Base-by-base conservation (phyloP, 192 early-diverging fungal genomes). In the Backusella liffmaniae region DNA sequence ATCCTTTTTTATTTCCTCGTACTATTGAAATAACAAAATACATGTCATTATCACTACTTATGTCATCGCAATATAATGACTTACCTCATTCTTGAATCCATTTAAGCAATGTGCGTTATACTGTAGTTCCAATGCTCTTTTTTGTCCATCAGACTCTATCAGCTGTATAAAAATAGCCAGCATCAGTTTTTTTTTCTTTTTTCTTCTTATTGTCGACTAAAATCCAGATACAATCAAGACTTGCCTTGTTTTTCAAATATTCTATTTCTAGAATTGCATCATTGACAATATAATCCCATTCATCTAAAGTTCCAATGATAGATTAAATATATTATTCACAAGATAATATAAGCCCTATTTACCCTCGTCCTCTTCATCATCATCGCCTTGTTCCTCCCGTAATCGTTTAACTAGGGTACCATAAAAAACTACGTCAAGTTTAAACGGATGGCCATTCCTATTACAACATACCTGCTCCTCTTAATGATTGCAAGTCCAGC, bases 401-500 rank as follows among this genome's bases (percentile, higher is more conserved):
- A 32, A 16, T 42, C 36, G 12, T 46, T n/a, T 15, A 23, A 32
- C 46, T 49, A 49, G 16, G 16, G 5, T 1, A 39, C 12, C 5
- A 5, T 18, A n/a, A 5, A n/a, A 49, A 49, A 49, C n/a, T 4
- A n/a, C 18, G 18, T 6, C 6, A 18, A 18, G 18, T 49, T 49
- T n/a, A 18, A 18, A 49, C 18, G 6, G 15, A 4, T 30, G 0
- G 0, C 46, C 16, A 18, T 49, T 49, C 15, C 12, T 44, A 44
- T 44, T 12, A 44, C 12, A 9, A 59, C 2, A 9, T 59, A 59
- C 56, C 56, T 62, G 23, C 56, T 62, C 56, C 56, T 62, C 56
- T 62, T 29, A 62, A 62, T 13, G 56, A 62, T 16, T 74, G 32
- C 34, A 81, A 15, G 21, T 81, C 80, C 21, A 81, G 49, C 41